Evolutionary conservation across 495 filamentous ascomycete genomes (phyloP).

Genomic region (Aspergillus bertholletiae): DNA sequence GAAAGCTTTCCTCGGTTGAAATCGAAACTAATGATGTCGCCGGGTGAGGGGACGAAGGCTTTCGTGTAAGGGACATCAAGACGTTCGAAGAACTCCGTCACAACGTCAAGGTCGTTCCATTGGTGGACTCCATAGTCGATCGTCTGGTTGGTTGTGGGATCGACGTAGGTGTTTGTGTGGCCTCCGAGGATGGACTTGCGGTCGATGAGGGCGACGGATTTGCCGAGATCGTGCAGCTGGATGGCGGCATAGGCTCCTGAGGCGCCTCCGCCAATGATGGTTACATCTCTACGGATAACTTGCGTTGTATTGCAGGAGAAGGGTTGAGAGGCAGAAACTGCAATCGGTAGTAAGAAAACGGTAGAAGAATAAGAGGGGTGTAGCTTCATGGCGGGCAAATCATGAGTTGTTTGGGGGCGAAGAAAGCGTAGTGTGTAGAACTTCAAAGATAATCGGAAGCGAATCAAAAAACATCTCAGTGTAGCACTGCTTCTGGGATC

Average conservation of each 20-base stretch:
- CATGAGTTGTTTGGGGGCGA: too few relatives aligned
- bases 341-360: too few relatives aligned
- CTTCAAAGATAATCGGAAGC: too few relatives aligned
- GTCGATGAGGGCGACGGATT: slow-evolving; percentile 42
- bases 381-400: too few relatives aligned
- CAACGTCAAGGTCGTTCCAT: slow-evolving; percentile 33
- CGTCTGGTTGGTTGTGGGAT: slow-evolving; percentile 28
- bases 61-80: neutral
- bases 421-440: too few relatives aligned
- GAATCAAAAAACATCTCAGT: too few relatives aligned
- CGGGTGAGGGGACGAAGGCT: too few relatives aligned
- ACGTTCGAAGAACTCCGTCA: slow-evolving; percentile 25
- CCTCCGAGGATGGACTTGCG: slow-evolving; percentile 35
- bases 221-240: slow-evolving; percentile 26
- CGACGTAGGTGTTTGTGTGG: slow-evolving; percentile 39
- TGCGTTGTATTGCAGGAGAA: too few relatives aligned
- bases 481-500: too few relatives aligned
- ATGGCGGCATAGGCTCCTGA: slow-evolving; percentile 40
- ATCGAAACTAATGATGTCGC: neutral
- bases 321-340: too few relatives aligned
- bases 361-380: too few relatives aligned
- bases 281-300: slow-evolving; percentile 30
- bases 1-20: neutral
- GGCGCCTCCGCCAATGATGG: slow-evolving; percentile 44
- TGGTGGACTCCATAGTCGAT: slow-evolving; percentile 38